Conservation (phyloP, 805 yeast genomes). For the Lipomyces mesembrius region DNA sequence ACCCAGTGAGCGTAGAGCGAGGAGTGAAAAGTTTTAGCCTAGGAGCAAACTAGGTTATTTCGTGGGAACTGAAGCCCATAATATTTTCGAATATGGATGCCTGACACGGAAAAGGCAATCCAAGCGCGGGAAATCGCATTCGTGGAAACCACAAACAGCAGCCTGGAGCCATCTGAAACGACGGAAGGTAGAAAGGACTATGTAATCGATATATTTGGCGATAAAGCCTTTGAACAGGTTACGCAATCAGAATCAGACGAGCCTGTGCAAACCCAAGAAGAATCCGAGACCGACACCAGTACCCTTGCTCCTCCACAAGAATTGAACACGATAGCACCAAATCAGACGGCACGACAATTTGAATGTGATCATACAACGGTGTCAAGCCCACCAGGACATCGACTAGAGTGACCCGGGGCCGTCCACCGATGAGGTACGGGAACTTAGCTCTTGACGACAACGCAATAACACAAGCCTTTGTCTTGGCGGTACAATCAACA, state of each 20-base stretch:
- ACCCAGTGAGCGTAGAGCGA: neutral
- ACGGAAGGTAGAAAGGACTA: constrained; percentile 7
- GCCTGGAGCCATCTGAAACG: neutral
- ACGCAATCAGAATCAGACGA: constrained; percentile 2
- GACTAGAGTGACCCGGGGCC: too few relatives aligned
- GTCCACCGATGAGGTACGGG: too few relatives aligned
- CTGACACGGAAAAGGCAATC: neutral
- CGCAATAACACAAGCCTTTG: too few relatives aligned
- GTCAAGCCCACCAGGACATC: too few relatives aligned
- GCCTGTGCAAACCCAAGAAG: constrained; percentile 3
- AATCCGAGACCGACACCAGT: neutral
- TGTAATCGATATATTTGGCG: constrained; percentile 2
- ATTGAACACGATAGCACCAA: too few relatives aligned
- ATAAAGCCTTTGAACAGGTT: constrained; percentile 4
- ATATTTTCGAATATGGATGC: constrained; percentile 3
- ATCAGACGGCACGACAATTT: too few relatives aligned
- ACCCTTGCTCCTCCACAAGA: too few relatives aligned
- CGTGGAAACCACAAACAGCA: constrained; percentile 3
- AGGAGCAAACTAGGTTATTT: constrained; percentile 2
- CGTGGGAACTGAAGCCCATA: constrained; percentile 4
- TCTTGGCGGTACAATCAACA: too few relatives aligned
- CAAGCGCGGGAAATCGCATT: neutral
- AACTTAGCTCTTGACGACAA: too few relatives aligned
- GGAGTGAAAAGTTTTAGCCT: constrained; percentile 1
- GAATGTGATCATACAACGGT: too few relatives aligned